Percentiles rank a stretch among this genome's conserved stretches.
phyloP scores from a whole-genome alignment of 2,329 filamentous ascomycete genomes.

The Xylaria sp. region DNA sequence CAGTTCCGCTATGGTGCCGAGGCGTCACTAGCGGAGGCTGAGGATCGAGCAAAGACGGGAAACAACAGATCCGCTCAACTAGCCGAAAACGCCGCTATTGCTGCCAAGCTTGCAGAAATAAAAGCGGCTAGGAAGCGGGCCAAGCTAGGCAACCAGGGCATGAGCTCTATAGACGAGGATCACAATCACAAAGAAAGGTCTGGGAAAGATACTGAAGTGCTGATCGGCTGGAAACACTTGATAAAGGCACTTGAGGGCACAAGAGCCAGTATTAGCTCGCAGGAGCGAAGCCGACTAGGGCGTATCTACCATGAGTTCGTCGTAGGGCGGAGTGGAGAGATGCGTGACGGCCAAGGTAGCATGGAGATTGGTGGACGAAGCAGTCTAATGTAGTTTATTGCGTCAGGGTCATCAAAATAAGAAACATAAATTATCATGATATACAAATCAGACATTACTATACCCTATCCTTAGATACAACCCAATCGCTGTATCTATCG shows the following conservation, averaged over 20 bases:
- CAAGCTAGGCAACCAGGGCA: constrained; percentile 59
- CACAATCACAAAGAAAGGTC: constrained; percentile 54
- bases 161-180: constrained; percentile 44
- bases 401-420: neutral
- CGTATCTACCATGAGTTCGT: constrained; percentile 95
- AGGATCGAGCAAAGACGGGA: constrained; percentile 54
- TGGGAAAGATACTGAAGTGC: constrained; percentile 70
- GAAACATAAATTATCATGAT: neutral
- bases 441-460: neutral
- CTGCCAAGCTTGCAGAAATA: constrained; percentile 83
- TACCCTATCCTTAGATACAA: no score
- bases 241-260: constrained; percentile 80
- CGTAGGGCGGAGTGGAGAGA: constrained; percentile 90
- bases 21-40: constrained; percentile 58
- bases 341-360: constrained; percentile 91
- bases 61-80: constrained; percentile 66
- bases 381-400: constrained; percentile 81
- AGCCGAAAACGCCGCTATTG: constrained; percentile 82
- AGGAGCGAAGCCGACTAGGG: constrained; percentile 78
- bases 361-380: constrained; percentile 93
- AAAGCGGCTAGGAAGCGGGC: constrained; percentile 75
- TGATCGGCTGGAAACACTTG: constrained; percentile 87
- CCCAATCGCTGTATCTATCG: no score
- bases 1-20: constrained; percentile 85
- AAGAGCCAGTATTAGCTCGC: constrained; percentile 81